phyloP scores from a whole-genome alignment of 2,329 filamentous ascomycete species.

The Venturia asperata region DNA sequence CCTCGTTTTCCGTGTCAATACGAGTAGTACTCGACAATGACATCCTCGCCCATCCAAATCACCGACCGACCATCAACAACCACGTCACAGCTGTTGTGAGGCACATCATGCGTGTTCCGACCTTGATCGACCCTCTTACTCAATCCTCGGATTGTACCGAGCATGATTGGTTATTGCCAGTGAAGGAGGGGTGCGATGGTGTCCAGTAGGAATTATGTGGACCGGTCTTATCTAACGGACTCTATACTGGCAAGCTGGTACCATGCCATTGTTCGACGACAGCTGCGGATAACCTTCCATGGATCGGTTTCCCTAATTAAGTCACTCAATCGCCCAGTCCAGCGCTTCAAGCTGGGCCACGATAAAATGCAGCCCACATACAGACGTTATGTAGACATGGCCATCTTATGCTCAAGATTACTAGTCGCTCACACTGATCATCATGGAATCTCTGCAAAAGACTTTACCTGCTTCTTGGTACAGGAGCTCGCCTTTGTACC shows the following conservation, averaged over 20 bases:
- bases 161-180: not conserved
- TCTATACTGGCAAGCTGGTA: not conserved
- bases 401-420: not conserved
- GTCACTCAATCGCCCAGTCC: not conserved
- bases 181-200: slow-evolving; percentile 5
- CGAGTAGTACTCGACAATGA: not conserved
- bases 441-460: slow-evolving; percentile 24
- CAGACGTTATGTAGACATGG: not conserved
- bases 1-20: no score
- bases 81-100: not conserved
- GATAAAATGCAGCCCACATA: slow-evolving; percentile 2
- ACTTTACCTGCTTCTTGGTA: slow-evolving; percentile 50
- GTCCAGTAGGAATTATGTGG: not conserved
- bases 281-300: not conserved
- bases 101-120: not conserved
- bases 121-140: not conserved
- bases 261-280: not conserved
- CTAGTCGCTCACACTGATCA: not conserved
- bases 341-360: not conserved
- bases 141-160: not conserved
- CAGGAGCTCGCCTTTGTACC: slow-evolving; percentile 42
- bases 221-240: slow-evolving; percentile 1
- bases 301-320: not conserved
- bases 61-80: slow-evolving; percentile 3
- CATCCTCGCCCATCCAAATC: not conserved